Conservation (phyloP, 108 stramenopile species). For the Cyclostephanos tholiformis region DNA sequence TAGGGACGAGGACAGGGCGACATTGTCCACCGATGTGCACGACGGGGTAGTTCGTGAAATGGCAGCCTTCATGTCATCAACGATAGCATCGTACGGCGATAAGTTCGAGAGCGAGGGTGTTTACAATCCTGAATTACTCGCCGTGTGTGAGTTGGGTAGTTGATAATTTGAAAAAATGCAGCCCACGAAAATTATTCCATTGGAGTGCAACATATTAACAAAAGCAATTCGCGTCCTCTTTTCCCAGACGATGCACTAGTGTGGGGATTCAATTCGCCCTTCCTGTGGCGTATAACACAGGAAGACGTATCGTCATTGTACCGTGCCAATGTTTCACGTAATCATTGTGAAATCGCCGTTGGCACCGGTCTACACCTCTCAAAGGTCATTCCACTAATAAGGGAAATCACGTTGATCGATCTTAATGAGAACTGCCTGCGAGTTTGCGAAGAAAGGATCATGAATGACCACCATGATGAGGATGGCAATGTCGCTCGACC, state of each 20-base stretch:
- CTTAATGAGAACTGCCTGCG: constrained; percentile 37
- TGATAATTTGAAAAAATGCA: background rate
- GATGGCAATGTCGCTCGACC: background rate
- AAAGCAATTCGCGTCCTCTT: background rate
- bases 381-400: background rate
- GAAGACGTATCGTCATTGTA: constrained; percentile 30
- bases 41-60: background rate
- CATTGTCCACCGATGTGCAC: background rate
- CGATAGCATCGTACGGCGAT: background rate
- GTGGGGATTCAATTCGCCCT: constrained; percentile 49
- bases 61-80: constrained; percentile 7
- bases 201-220: background rate
- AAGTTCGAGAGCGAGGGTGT: constrained; percentile 21
- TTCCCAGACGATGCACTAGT: constrained; percentile 35
- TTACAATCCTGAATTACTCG: constrained; percentile 17
- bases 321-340: constrained; percentile 7
- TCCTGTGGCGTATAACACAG: constrained; percentile 35
- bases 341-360: constrained; percentile 41
- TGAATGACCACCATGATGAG: background rate
- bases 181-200: background rate
- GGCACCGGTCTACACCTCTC: constrained; percentile 40
- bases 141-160: constrained; percentile 16
- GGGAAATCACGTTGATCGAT: constrained; percentile 31
- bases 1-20: background rate
- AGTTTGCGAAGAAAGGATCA: constrained; percentile 26